Conservation (phyloP, 148 eudicot genomes). For the Agrostemma githago region DNA sequence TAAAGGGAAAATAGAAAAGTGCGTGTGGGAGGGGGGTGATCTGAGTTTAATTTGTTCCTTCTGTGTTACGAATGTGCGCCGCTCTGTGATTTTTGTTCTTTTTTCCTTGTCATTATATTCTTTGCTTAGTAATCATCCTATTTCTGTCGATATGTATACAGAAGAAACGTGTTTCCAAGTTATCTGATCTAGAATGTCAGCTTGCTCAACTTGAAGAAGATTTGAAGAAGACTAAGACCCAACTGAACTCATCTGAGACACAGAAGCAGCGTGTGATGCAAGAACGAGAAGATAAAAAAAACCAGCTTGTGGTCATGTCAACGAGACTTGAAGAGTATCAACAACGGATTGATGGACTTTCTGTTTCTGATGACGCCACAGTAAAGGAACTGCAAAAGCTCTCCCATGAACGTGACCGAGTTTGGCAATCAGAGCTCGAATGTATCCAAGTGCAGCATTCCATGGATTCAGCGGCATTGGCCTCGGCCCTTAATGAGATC, state of each 20-base stretch:
- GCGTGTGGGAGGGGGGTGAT: no score
- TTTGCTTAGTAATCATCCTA: neutral
- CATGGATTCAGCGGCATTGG: constrained; percentile 63
- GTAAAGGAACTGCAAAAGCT: constrained; percentile 64
- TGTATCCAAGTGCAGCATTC: constrained; percentile 71
- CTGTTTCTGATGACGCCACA: constrained; percentile 58
- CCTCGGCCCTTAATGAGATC: constrained; percentile 63
- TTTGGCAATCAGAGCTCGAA: constrained; percentile 82
- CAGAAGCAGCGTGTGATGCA: constrained; percentile 49
- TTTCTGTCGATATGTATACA: constrained; percentile 18
- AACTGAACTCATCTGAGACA: constrained; percentile 59
- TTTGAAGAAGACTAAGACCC: constrained; percentile 65
- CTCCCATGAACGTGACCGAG: constrained; percentile 80
- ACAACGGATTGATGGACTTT: constrained; percentile 57
- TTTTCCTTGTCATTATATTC: neutral
- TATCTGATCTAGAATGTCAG: constrained; percentile 70
- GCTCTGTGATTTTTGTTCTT: neutral
- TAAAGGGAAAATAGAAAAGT: no score
- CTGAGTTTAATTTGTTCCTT: no score
- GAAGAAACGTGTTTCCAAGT: constrained; percentile 56
- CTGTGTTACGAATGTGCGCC: no score
- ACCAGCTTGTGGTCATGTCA: constrained; percentile 48
- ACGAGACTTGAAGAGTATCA: constrained; percentile 55
- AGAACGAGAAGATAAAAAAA: constrained; percentile 74
- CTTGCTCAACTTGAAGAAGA: constrained; percentile 72